Evolutionary conservation across 345 rosid species (phyloP).

Genomic region (Lepidium aucheri): DNA sequence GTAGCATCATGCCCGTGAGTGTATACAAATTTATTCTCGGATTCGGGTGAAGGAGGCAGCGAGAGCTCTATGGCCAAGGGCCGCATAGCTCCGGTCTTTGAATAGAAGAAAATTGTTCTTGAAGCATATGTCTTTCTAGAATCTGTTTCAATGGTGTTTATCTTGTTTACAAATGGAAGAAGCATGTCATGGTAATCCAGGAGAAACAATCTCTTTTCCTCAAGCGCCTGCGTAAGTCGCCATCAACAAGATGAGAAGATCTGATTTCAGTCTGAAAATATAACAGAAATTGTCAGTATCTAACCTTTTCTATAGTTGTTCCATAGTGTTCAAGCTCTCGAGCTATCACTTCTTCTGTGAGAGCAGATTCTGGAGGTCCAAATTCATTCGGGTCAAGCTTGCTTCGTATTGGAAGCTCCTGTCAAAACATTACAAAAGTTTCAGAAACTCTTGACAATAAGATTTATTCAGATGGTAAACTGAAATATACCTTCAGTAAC

Average conservation of each 20-base stretch:
- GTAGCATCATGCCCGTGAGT: conserved; percentile 83
- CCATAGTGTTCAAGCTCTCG: conserved; percentile 60
- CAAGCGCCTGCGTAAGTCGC: conserved; percentile 51
- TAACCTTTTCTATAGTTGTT: conserved; percentile 64
- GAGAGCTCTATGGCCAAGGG: conserved; percentile 90
- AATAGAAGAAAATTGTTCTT: conserved; percentile 57
- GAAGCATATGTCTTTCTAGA: conserved; percentile 75
- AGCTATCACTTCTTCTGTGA: conserved; percentile 59
- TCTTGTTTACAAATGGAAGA: conserved; percentile 63
- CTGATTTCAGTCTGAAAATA: background rate
- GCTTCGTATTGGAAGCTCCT: conserved; percentile 91
- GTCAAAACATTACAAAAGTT: background rate
- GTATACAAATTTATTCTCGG: conserved; percentile 45
- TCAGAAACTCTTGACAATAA: background rate
- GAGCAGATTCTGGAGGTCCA: conserved; percentile 81
- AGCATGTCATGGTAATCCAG: conserved; percentile 85
- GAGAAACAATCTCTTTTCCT: conserved; percentile 73
- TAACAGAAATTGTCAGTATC: background rate
- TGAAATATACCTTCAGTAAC: conserved; percentile 47
- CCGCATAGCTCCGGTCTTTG: conserved; percentile 36
- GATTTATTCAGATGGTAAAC: background rate
- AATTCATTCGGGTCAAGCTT: conserved; percentile 64
- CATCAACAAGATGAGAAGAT: background rate
- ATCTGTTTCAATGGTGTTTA: conserved; percentile 50
- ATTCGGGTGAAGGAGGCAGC: conserved; percentile 51